Percentiles rank a stretch among this genome's conserved stretches.
Conservation (phyloP, 208 protist genomes). For the Trichomonas vaginalis region DNA sequence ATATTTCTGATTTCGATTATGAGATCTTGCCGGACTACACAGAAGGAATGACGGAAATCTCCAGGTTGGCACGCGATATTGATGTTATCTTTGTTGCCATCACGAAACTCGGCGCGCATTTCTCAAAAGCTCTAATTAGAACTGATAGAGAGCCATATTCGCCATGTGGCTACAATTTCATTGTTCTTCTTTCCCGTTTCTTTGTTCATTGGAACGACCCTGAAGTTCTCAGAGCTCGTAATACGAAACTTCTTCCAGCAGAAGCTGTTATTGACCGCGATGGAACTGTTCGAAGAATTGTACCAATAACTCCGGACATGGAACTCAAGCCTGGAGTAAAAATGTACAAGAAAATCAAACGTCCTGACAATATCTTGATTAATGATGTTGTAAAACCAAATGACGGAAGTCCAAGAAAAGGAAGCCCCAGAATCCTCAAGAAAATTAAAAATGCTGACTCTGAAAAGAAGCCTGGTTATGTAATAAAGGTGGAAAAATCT, state of each 20-base stretch:
- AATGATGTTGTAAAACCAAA: not conserved
- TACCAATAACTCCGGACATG: not conserved
- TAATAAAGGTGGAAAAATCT: not conserved
- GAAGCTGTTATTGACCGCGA: not conserved
- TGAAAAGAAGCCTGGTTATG: not conserved
- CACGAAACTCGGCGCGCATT: not conserved
- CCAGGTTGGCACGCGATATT: not conserved
- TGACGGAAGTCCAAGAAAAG: too few relatives aligned
- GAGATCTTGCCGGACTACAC: not conserved
- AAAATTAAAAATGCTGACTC: not conserved
- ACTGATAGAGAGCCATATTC: not conserved
- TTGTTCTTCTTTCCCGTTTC: not conserved
- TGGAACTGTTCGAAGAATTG: not conserved
- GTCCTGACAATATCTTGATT: not conserved
- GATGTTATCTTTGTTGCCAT: not conserved
- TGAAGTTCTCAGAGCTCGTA: not conserved
- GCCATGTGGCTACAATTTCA: not conserved
- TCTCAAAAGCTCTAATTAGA: not conserved
- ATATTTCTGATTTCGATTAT: not conserved
- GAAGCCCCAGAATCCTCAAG: not conserved
- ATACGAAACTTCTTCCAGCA: not conserved
- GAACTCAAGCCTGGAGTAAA: not conserved
- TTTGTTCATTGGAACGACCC: not conserved
- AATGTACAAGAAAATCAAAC: not conserved
- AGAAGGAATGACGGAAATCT: not conserved